Evolutionary conservation across 2,329 filamentous ascomycete species (phyloP).

Genomic region (Aureobasidium sp.): DNA sequence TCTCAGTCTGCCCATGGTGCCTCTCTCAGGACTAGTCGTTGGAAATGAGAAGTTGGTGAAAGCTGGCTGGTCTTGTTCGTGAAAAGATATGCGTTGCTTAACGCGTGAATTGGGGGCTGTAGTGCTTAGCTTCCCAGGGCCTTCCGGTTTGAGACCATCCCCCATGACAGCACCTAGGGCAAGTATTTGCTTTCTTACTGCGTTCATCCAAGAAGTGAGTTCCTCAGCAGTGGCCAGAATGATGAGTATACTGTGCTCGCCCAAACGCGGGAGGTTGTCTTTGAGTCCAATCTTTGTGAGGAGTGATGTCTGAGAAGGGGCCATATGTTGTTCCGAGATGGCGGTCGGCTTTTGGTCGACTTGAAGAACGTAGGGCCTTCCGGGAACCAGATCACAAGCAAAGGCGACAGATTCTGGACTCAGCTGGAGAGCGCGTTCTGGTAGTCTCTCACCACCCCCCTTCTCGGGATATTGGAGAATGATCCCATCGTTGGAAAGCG

Average conservation of each 20-base stretch:
- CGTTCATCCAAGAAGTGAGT: slow-evolving; percentile 68
- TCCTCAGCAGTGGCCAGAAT: slow-evolving; percentile 65
- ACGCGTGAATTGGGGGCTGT: background rate
- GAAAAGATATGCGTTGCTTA: background rate
- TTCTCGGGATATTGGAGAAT: slow-evolving; percentile 66
- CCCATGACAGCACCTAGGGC: slow-evolving; percentile 52
- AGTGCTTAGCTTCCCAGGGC: background rate
- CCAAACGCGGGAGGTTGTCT: slow-evolving; percentile 44
- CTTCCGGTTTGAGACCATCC: background rate
- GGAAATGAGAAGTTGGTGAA: slow-evolving; percentile 6
- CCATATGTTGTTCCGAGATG: background rate
- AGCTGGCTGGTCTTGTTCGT: background rate
- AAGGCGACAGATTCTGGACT: slow-evolving; percentile 71
- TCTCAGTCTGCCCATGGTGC: background rate
- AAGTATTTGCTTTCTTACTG: slow-evolving; percentile 62
- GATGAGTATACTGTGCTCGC: slow-evolving; percentile 58
- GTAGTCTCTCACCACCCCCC: slow-evolving; percentile 61
- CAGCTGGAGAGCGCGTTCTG: slow-evolving; percentile 65
- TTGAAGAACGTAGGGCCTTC: slow-evolving; percentile 71
- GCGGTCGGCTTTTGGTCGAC: slow-evolving; percentile 47
- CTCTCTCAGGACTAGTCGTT: background rate
- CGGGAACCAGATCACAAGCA: slow-evolving; percentile 70
- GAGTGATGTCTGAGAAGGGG: slow-evolving; percentile 7
- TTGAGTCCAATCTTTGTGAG: slow-evolving; percentile 53
- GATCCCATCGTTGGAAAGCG: slow-evolving; percentile 62